These are phyloP conservation scores for Rhinocladiella similis DNA, from an alignment of 2,329 filamentous ascomycete species.

Conservation along the genomic window DNA sequence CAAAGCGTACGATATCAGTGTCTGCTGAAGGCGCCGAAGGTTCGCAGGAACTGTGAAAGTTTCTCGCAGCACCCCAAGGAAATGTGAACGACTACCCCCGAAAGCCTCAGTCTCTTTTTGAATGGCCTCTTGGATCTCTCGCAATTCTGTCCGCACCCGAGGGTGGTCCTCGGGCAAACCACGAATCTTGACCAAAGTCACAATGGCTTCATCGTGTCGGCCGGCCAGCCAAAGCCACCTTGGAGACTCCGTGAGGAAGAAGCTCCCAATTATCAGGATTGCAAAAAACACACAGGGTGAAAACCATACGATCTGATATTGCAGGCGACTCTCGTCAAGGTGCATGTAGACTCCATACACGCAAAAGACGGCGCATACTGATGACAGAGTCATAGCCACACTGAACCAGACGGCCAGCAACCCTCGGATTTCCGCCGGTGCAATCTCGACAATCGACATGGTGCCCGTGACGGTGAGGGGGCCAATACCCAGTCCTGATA, in stretches of 20 bases:
- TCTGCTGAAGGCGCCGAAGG: conserved; percentile 42
- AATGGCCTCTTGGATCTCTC: conserved; percentile 33
- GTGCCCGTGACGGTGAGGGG: conserved; percentile 41
- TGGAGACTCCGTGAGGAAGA: conserved; percentile 37
- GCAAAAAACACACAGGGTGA: conserved; percentile 34
- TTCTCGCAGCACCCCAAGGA: conserved; percentile 36
- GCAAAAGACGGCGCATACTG: conserved; percentile 35
- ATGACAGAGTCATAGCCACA: conserved; percentile 24
- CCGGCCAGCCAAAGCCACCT: conserved; percentile 36
- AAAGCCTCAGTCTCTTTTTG: conserved; percentile 14
- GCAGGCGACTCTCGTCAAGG: conserved; percentile 32
- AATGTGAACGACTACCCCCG: conserved; percentile 3
- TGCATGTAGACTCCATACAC: conserved; percentile 38
- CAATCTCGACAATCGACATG: conserved; percentile 43
- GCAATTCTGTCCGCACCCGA: conserved; percentile 32
- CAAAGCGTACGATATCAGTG: conserved; percentile 40
- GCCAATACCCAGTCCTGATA: conserved; percentile 42
- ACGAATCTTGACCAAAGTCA: conserved; percentile 34
- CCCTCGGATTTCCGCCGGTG: conserved; percentile 42
- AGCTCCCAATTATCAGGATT: conserved; percentile 31
- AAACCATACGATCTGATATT: conserved; percentile 39
- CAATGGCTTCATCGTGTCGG: conserved; percentile 32
- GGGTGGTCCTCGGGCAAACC: conserved; percentile 34
- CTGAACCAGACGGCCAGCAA: conserved; percentile 41
- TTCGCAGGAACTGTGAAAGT: conserved; percentile 41